Evolutionary conservation across 2,329 filamentous ascomycete species (phyloP).

Genomic region (Periconia macrospinosa): DNA sequence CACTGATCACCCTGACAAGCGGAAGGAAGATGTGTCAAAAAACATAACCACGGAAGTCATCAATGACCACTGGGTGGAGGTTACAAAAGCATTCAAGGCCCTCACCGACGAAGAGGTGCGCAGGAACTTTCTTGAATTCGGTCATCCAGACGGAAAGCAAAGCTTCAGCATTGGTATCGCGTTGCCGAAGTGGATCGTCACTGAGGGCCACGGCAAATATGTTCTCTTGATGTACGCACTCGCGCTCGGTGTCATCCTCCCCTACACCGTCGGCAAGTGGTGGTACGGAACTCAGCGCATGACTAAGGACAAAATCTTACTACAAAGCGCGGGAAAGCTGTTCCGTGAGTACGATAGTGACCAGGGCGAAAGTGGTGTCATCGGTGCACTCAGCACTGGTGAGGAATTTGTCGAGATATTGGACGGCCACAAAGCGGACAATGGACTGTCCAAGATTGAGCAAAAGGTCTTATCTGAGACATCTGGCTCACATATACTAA

Average conservation of each 20-base stretch:
- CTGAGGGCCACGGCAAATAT: conserved; percentile 93
- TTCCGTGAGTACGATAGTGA: conserved; percentile 91
- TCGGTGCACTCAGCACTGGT: conserved; percentile 80
- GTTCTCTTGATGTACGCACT: conserved; percentile 87
- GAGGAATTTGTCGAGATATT: conserved; percentile 81
- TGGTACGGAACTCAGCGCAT: conserved; percentile 96
- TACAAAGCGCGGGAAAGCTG: conserved; percentile 91
- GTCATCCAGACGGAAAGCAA: conserved; percentile 97
- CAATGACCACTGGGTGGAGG: conserved; percentile 88
- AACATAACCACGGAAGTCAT: conserved; percentile 86
- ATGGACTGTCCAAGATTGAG: conserved; percentile 80
- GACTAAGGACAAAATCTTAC: conserved; percentile 90
- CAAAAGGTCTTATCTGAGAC: conserved; percentile 71
- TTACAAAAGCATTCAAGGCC: conserved; percentile 97
- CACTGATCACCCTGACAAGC: conserved; percentile 91
- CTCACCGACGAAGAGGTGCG: conserved; percentile 96
- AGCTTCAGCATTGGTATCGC: conserved; percentile 98
- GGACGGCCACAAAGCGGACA: conserved; percentile 76
- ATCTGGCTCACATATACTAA: conserved; percentile 54
- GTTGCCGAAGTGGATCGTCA: conserved; percentile 87
- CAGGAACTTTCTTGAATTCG: conserved; percentile 95
- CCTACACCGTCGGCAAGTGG: conserved; percentile 94
- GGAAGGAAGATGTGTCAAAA: conserved; percentile 76
- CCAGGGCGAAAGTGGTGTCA: conserved; percentile 76
- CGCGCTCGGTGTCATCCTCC: conserved; percentile 84